These are phyloP conservation scores for Rhizopogon vulgaris DNA, from an alignment of 768 basidiomycete genomes.

Conservation along the genomic window DNA sequence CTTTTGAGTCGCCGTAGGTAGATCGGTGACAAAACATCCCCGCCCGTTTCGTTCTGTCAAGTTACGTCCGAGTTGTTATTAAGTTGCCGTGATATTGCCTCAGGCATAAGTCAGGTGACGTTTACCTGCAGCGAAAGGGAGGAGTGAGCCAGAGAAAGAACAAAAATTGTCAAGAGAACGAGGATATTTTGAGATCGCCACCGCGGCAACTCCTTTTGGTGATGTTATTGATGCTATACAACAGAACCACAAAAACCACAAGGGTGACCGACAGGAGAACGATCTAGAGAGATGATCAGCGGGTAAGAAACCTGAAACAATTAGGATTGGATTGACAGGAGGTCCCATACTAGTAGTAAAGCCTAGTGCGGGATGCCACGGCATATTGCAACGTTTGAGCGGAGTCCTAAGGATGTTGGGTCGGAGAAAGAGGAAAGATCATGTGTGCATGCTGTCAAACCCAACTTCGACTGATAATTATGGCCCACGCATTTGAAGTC, in stretches of 20 bases:
- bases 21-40: not conserved
- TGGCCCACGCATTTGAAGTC: conserved; percentile 13
- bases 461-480: conserved; percentile 15
- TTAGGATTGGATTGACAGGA: not conserved
- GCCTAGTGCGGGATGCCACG: not conserved
- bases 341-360: no score
- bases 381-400: conserved; percentile 21
- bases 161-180: no score
- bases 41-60: not conserved
- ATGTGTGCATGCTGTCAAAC: conserved; percentile 15
- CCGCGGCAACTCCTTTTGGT: not conserved
- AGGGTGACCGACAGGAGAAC: no score
- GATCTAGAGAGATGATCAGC: not conserved
- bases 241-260: not conserved
- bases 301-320: not conserved
- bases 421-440: conserved; percentile 22
- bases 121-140: not conserved
- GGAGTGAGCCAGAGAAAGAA: not conserved
- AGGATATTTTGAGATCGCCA: not conserved
- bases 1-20: not conserved
- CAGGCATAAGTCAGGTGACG: no score
- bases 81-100: not conserved
- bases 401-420: conserved; percentile 28
- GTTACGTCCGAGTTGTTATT: not conserved
- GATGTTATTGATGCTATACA: not conserved